Evolutionary conservation across 192 early-diverging fungal genomes (phyloP).

Genomic region (Ramicandelaber brevisporus): DNA sequence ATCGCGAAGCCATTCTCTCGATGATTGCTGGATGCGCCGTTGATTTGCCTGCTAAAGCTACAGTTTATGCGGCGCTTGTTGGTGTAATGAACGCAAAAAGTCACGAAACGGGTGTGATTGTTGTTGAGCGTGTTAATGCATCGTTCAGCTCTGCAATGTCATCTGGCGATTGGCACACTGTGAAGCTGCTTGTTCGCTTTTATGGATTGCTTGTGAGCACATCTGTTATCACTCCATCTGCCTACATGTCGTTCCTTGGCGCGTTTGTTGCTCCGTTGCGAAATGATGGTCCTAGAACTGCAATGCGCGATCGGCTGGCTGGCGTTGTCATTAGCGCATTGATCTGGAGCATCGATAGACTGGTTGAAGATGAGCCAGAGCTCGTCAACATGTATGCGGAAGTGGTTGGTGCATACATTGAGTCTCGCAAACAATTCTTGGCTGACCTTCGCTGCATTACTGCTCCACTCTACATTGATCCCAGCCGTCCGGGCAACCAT

Average conservation of each 20-base stretch:
- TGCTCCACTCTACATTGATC: no score
- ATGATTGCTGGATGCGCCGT: slow-evolving; percentile 4
- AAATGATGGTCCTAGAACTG: no score
- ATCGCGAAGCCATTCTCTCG: slow-evolving; percentile 27
- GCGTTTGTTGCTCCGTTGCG: no score
- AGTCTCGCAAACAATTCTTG: no score
- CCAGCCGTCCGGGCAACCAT: no score
- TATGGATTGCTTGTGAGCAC: slow-evolving; percentile 57
- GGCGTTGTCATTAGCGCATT: no score
- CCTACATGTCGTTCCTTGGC: slow-evolving; percentile 36
- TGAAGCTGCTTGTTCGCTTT: slow-evolving; percentile 56
- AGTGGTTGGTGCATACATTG: no score
- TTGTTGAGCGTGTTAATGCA: slow-evolving; percentile 29
- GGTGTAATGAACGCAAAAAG: slow-evolving; percentile 61
- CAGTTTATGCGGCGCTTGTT: slow-evolving; percentile 47
- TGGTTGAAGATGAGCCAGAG: no score
- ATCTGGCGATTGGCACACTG: slow-evolving; percentile 31
- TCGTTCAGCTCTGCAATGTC: slow-evolving; percentile 26
- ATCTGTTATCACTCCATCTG: slow-evolving; percentile 37
- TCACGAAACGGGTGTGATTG: slow-evolving; percentile 25
- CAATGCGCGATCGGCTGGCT: no score
- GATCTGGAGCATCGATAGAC: no score
- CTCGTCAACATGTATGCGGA: no score
- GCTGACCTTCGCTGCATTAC: no score
- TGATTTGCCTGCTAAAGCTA: slow-evolving; percentile 13